Base-by-base conservation (phyloP, 2,329 filamentous ascomycete genomes). In the Fusarium brevicatenulatum region DNA sequence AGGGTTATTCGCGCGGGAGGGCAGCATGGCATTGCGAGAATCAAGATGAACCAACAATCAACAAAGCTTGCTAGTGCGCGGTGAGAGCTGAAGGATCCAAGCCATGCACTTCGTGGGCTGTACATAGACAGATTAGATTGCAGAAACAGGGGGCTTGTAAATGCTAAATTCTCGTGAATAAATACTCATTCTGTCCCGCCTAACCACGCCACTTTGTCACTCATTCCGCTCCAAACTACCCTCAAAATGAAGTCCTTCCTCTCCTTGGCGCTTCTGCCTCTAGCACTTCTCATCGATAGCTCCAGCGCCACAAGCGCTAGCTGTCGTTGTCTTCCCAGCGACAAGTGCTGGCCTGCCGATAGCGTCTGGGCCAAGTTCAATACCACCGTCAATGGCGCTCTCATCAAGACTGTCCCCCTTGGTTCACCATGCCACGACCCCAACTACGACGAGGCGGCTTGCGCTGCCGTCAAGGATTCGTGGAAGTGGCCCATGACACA, bases 391-490 rank as follows among this genome's bases (percentile, higher is more conserved):
- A 79, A 80, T 11, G 89, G 89, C 0, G 81, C 80, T 18, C 80
- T 90, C 32, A 80, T 90, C 36, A 81, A 81, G 4, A 89, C 86
- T 0, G 79, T 85, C 3, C 88, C 89, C 2, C 75, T 89, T 16
- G 88, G 82, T 8, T 76, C 82, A 4, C 81, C 84, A 5, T 90
- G 88, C 74, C 87, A 90, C 70, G 81, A 83, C 23, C 83, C 81
- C 19, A 69, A 77, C 28, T 89, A 87, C 75, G 80, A 90, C 74
- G 82, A 78, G 18, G 81, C 72, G 4, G 76, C 78, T 34, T 90
- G 89, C 72, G 67, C 79, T 3, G 76, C 69, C 19, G 72, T 90
- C 5, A 80, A 81, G 57, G 73, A 78, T 9, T 74, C 76, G 36
- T 90, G 88, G 88, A 75, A 78, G 8, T 70, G 76, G 12, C 83